These are phyloP conservation scores for Monosporascus sp. DNA, from an alignment of 2,329 filamentous ascomycete species.

Conservation along the genomic window DNA sequence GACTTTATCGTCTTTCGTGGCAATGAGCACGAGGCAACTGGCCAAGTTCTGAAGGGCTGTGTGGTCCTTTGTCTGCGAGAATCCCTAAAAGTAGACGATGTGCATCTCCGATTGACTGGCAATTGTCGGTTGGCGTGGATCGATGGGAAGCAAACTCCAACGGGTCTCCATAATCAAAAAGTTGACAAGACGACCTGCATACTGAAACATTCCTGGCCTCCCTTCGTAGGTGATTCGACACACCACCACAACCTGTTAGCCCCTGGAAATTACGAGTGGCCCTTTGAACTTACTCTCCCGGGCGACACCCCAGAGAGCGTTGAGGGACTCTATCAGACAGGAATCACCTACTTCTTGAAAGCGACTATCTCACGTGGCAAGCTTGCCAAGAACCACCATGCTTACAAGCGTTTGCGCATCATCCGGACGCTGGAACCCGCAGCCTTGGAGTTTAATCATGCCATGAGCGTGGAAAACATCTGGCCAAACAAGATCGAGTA, in stretches of 20 bases:
- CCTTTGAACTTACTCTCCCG: constrained; percentile 69
- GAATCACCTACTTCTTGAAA: constrained; percentile 85
- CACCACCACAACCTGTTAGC: constrained; percentile 55
- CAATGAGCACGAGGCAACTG: constrained; percentile 67
- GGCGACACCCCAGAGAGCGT: constrained; percentile 78
- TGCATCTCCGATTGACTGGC: constrained; percentile 66
- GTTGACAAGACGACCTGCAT: constrained; percentile 55
- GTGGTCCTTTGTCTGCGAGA: constrained; percentile 69
- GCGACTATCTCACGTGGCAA: constrained; percentile 83
- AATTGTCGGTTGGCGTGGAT: constrained; percentile 64
- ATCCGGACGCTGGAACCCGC: constrained; percentile 72
- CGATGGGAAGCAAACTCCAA: constrained; percentile 37
- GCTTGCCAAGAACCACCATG: constrained; percentile 78
- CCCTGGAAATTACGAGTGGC: constrained; percentile 78
- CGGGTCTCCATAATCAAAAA: constrained; percentile 52
- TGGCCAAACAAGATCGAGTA: constrained; percentile 99
- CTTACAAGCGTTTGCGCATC: constrained; percentile 72
- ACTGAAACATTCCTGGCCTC: constrained; percentile 63
- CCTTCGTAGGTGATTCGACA: constrained; percentile 54
- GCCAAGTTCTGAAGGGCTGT: constrained; percentile 67
- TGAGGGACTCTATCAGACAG: constrained; percentile 80
- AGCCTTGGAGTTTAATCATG: constrained; percentile 73
- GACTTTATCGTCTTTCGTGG: constrained; percentile 77
- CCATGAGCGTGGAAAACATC: constrained; percentile 93
- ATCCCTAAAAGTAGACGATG: constrained; percentile 64